Evolutionary conservation across 441 rosid genomes (phyloP).

Genomic region (Rhodomyrtus psidioides): DNA sequence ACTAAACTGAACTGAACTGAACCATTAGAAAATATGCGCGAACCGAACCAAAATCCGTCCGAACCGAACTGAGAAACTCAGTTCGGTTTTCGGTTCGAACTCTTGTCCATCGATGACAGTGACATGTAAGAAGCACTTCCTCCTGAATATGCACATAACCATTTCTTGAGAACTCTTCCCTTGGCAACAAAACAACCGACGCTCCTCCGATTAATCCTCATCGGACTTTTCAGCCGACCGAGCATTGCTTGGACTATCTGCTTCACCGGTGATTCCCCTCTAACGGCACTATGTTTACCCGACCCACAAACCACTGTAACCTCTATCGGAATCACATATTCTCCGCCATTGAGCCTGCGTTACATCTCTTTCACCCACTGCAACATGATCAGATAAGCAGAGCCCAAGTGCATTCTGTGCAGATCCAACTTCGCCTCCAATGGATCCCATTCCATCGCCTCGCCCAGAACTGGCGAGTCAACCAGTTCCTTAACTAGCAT

Average conservation of each 20-base stretch:
- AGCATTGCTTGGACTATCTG: constrained; percentile 41
- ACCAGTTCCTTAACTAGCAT: constrained; percentile 40
- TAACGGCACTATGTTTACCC: constrained; percentile 56
- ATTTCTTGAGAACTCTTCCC: constrained; percentile 52
- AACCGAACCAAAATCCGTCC: too few species aligned
- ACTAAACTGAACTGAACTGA: too few species aligned
- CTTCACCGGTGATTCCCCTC: constrained; percentile 74
- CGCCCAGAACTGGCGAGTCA: constrained; percentile 38
- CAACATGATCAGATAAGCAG: constrained; percentile 64
- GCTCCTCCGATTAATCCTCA: constrained; percentile 66
- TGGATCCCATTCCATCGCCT: constrained; percentile 42
- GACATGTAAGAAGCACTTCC: background rate
- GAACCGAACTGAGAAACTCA: too few species aligned
- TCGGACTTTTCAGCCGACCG: constrained; percentile 37
- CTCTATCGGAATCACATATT: constrained; percentile 37
- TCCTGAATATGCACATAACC: constrained; percentile 25
- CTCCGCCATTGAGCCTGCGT: constrained; percentile 24
- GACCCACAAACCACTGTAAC: constrained; percentile 61
- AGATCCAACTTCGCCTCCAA: constrained; percentile 64
- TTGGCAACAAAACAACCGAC: constrained; percentile 68
- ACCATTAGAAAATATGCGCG: too few species aligned
- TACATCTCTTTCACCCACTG: constrained; percentile 65
- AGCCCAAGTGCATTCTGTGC: constrained; percentile 70
- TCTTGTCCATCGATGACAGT: background rate
- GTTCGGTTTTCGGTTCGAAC: too few species aligned